Conservation (phyloP, 2,329 filamentous ascomycete species). For the Pestalotiopsis sp. region DNA sequence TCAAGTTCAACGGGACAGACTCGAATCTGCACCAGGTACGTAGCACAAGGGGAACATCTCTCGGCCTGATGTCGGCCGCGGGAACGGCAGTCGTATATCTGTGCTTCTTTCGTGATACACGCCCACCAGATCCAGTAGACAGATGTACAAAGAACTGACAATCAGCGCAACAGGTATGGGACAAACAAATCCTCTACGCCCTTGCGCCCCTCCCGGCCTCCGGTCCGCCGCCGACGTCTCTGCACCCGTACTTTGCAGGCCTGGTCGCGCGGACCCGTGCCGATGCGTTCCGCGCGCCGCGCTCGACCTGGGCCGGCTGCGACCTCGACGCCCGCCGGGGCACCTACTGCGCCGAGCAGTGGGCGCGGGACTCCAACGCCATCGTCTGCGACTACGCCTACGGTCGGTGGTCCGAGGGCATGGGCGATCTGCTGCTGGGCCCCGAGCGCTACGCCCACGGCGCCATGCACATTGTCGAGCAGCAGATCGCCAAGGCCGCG, state of each 20-base stretch:
- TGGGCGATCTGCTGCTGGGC: background rate
- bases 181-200: background rate
- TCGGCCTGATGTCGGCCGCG: too few species aligned
- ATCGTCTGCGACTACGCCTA: constrained; percentile 8
- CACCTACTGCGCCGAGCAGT: constrained; percentile 4
- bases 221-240: background rate
- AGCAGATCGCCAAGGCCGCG: background rate
- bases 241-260: background rate
- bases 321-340: background rate
- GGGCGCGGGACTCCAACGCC: background rate
- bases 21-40: background rate
- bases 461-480: constrained; percentile 3
- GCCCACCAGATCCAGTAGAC: background rate
- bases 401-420: background rate
- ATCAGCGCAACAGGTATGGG: background rate
- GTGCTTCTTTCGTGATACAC: background rate
- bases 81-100: background rate
- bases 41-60: background rate
- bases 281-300: constrained; percentile 1
- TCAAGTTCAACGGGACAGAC: constrained; percentile 8
- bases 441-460: background rate
- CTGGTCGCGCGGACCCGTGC: background rate
- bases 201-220: background rate
- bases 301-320: background rate
- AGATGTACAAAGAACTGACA: background rate